A percentile compares a stretch with the other conserved stretches of the same genome.
Evolutionary conservation across 139 green algal genomes (phyloP).

Genomic region (Pseudopediastrum boryanum): DNA sequence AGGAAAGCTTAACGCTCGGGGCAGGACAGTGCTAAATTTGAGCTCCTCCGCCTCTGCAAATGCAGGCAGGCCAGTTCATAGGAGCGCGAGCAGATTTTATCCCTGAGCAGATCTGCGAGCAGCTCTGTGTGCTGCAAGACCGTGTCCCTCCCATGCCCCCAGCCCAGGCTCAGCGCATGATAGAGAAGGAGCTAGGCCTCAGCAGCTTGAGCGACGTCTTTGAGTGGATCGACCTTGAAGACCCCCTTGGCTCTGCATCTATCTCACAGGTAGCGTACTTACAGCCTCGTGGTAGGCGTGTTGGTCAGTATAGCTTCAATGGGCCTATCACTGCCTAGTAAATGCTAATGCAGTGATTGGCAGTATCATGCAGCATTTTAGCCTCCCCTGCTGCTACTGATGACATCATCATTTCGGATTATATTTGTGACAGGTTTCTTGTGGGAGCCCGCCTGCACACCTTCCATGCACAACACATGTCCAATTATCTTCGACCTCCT

Average conservation of each 20-base stretch:
- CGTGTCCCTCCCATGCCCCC: conserved; percentile 55
- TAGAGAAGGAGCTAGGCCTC: conserved; percentile 74
- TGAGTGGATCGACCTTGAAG: conserved; percentile 90
- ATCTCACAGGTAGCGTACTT: conserved; percentile 78
- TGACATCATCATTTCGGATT: too few species aligned
- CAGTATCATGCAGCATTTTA: too few species aligned
- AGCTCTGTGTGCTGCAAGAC: conserved; percentile 84
- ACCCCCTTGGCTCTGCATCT: conserved; percentile 88
- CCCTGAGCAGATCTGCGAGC: conserved; percentile 78
- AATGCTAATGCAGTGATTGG: too few species aligned
- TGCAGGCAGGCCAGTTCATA: conserved; percentile 89
- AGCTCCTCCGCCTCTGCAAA: background rate
- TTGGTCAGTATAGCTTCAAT: too few species aligned
- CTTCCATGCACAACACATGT: too few species aligned
- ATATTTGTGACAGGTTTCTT: too few species aligned
- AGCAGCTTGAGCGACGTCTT: conserved; percentile 76
- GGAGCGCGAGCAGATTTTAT: conserved; percentile 87
- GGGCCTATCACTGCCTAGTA: too few species aligned
- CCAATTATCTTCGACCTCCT: too few species aligned
- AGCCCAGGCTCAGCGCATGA: conserved; percentile 13
- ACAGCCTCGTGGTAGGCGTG: background rate
- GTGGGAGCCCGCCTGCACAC: too few species aligned
- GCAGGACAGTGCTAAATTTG: background rate
- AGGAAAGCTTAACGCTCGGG: background rate
- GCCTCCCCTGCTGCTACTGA: too few species aligned